Evolutionary conservation across 2,329 filamentous ascomycete genomes (phyloP), one percentile per base, ranked within the genome.

Genomic region (Bipolaris cookei): DNA sequence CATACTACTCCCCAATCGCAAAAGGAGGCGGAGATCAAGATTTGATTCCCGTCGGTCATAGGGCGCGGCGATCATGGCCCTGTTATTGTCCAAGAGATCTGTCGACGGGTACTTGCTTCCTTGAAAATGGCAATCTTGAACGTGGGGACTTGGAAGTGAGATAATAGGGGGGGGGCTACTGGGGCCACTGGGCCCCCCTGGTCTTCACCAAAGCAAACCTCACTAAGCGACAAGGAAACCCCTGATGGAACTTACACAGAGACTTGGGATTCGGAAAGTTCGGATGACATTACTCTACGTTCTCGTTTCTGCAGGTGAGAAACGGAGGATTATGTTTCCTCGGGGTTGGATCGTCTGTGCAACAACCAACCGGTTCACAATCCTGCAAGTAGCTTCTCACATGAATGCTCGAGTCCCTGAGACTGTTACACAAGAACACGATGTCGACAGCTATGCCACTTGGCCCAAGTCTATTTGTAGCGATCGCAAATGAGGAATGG

Each of bases 381-480:
- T 21, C n/a, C 35, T 30, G 25, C 30, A 18, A 8, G n/a, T 14
- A 20, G 8, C 16, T 23, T n/a, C 34, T 54, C 35, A 37, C 18
- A 49, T 55, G 56, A 54, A 51, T 53, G 39, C 21, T 30, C n/a
- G 37, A 44, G 44, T 23, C 46, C 45, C 47, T 11, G 42, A n/a
- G 10, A n/a, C 2, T 3, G 55, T 61, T 50, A 32, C 53, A 59
- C 56, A 39, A 35, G n/a, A 25, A 45, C 7, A 21, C 13, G 5
- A 16, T 16, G 20, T 13, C 30, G 2, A 44, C 39, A 35, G 34
- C 18, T 18, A 52, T 14, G 23, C n/a, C 21, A 59, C 54, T 53
- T 45, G 62, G 56, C 42, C 62, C 59, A 60, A 13, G 56, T 59
- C 45, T 6, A 23, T n/a, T 37, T 16, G 32, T 51, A 43, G 44